Percentiles rank a stretch among this genome's conserved stretches.
These are phyloP conservation scores for Zygosaccharomyces bisporus DNA, from an alignment of 805 yeast species.

Conservation along the genomic window DNA sequence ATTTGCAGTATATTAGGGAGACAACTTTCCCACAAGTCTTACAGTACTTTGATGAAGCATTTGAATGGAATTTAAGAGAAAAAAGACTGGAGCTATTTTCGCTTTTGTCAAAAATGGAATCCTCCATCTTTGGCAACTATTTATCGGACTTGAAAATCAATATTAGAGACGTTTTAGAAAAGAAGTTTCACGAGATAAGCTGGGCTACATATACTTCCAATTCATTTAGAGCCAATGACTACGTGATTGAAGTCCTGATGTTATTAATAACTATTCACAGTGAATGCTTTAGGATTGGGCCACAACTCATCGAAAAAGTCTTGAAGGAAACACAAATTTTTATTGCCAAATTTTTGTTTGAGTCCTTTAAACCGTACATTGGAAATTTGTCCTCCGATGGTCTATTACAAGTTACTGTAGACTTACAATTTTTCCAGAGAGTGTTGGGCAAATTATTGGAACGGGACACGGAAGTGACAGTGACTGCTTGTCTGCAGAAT, in stretches of 20 bases:
- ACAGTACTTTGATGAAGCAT: conserved; percentile 47
- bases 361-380: conserved; percentile 41
- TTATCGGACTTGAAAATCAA: conserved; percentile 45
- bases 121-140: conserved; percentile 51
- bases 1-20: conserved; percentile 46
- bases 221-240: conserved; percentile 43
- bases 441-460: conserved; percentile 30
- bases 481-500: conserved; percentile 33
- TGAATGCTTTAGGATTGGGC: conserved; percentile 47
- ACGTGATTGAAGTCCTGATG: conserved; percentile 48
- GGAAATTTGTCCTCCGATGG: conserved; percentile 47
- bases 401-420: conserved; percentile 49
- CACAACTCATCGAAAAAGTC: conserved; percentile 43
- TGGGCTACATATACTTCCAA: conserved; percentile 41
- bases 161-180: conserved; percentile 39
- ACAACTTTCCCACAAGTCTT: conserved; percentile 47
- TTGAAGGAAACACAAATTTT: conserved; percentile 44
- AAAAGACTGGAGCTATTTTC: conserved; percentile 44
- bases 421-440: conserved; percentile 48
- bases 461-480: conserved; percentile 31
- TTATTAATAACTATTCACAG: conserved; percentile 50
- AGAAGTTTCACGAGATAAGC: conserved; percentile 41
- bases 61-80: conserved; percentile 44
- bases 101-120: conserved; percentile 47
- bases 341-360: conserved; percentile 36